Evolutionary conservation across 2,329 filamentous ascomycete genomes (phyloP).

Genomic region (Penicillium sp.): DNA sequence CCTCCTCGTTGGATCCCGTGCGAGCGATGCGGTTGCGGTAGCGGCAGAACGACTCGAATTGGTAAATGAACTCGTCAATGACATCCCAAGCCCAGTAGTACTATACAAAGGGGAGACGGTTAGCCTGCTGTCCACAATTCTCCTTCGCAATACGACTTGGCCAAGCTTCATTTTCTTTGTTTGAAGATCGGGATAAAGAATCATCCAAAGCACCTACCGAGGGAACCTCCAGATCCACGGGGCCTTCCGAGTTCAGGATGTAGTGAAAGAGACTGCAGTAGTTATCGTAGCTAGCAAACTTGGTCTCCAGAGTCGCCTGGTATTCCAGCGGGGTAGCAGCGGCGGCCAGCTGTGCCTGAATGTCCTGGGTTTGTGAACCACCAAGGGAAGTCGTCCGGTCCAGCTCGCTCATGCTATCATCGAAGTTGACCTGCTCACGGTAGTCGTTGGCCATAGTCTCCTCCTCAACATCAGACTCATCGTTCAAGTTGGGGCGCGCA

Average conservation of each 20-base stretch:
- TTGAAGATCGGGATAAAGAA: conserved; percentile 2
- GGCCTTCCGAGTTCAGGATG: conserved; percentile 98
- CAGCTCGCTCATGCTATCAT: conserved; percentile 79
- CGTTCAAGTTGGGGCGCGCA: conserved; percentile 53
- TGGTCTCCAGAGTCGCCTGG: conserved; percentile 90
- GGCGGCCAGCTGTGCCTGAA: conserved; percentile 86
- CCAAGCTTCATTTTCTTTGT: conserved; percentile 18
- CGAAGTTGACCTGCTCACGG: conserved; percentile 92
- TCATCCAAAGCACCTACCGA: conserved; percentile 65
- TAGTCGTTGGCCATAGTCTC: conserved; percentile 95
- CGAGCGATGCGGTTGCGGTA: conserved; percentile 92
- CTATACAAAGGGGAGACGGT: conserved; percentile 51
- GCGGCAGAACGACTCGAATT: conserved; percentile 99
- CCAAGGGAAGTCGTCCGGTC: conserved; percentile 71
- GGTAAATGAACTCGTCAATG: conserved; percentile 99
- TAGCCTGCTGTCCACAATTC: conserved; percentile 7
- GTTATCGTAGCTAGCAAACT: conserved; percentile 98
- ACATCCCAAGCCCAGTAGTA: conserved; percentile 99
- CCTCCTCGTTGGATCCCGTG: conserved; percentile 80
- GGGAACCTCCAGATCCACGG: conserved; percentile 93
- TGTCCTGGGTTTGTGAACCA: conserved; percentile 80
- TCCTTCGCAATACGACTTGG: not conserved
- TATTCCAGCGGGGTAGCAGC: conserved; percentile 96
- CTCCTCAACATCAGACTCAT: conserved; percentile 94
- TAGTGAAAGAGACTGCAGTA: conserved; percentile 99